Evolutionary conservation across 2,329 filamentous ascomycete genomes (phyloP).

Genomic region (Daldinia eschscholtzii): DNA sequence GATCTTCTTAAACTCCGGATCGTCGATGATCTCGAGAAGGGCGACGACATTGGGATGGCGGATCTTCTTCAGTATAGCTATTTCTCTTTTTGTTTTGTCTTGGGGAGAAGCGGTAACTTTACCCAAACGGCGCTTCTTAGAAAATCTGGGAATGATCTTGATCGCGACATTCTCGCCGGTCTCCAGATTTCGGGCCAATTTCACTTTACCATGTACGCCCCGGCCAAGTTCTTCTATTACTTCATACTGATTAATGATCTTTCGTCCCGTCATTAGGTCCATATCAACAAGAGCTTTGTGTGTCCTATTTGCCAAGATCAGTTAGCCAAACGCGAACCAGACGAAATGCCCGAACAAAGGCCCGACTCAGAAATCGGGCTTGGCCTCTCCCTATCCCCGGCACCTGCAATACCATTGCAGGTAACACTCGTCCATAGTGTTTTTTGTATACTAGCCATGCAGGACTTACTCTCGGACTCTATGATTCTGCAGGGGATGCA

Average conservation of each 20-base stretch:
- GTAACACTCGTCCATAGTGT: neutral
- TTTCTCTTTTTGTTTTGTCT: conserved; percentile 93
- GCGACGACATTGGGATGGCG: conserved; percentile 97
- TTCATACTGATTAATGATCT: conserved; percentile 97
- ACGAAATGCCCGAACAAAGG: conserved; percentile 9
- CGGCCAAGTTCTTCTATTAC: conserved; percentile 96
- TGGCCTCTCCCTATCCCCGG: neutral
- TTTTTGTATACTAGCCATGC: conserved; percentile 2
- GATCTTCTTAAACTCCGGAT: conserved; percentile 95
- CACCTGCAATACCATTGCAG: conserved; percentile 7
- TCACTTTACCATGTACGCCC: conserved; percentile 97
- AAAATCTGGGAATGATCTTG: conserved; percentile 97
- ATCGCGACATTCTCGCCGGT: conserved; percentile 88
- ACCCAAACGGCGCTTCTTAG: conserved; percentile 91
- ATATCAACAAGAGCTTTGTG: conserved; percentile 93
- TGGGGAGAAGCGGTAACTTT: conserved; percentile 77
- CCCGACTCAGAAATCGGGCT: conserved; percentile 9
- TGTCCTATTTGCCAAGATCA: conserved; percentile 66
- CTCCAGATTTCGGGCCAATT: conserved; percentile 85
- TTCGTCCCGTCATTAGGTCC: conserved; percentile 88
- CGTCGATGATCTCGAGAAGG: conserved; percentile 95
- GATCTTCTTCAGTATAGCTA: conserved; percentile 98
- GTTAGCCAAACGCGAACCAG: conserved; percentile 22
- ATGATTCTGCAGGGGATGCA: conserved; percentile 79
- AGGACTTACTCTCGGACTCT: conserved; percentile 78